Base-by-base conservation (phyloP, 371 early-diverging fungal species). In the Dipsacomyces acuminosporus region DNA sequence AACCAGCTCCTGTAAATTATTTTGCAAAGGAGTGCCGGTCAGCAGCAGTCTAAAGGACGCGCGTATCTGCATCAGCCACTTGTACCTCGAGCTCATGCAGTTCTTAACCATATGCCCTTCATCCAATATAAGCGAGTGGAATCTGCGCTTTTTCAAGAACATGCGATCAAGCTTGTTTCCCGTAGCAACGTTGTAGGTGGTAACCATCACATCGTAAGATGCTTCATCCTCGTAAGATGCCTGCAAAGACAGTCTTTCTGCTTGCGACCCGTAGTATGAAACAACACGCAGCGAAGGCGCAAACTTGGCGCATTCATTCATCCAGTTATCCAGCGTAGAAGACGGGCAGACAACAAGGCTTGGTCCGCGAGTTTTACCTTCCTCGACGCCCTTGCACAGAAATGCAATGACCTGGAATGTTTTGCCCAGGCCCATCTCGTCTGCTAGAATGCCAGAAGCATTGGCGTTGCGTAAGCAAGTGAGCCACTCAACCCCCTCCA, bases 381-480 rank as follows among this genome's bases (percentile, higher is more conserved):
- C 55, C 42, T 84, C 83, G 2, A 76, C 59, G 13, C 91, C 75
- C 14, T 80, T 76, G 13, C 84, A 85, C 30, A 98, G 51, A 51
- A 94, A 90, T 24, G 87, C 75, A 57, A 98, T 96, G 6, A 93
- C 90, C 63, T 96, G 97, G 8, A 94, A 88, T 3, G 98, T 96
- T 72, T 98, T 98, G n/a, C 99, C 99, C 9, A 98, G 82, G 7
- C 97, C 99, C 94, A 93, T 94, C 78, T 93, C 92, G 61, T 93
- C 94, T 0, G 93, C 95, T 21, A 95, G 70, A 55, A 95, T 93
- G 4, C 93, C 91, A 2, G 91, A 89, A 0, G 88, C 80, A 0
- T 79, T 72, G 51, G 87, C 85, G 24, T 85, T 78, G 74, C 90
- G 88, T 22, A 95, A 71, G 51, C 93, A 75, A 14, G 81, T 72